Percentiles rank a stretch among this genome's conserved stretches.
Conservation (phyloP, 1,139 yeast genomes). For the Yamadazyma epiphylla region DNA sequence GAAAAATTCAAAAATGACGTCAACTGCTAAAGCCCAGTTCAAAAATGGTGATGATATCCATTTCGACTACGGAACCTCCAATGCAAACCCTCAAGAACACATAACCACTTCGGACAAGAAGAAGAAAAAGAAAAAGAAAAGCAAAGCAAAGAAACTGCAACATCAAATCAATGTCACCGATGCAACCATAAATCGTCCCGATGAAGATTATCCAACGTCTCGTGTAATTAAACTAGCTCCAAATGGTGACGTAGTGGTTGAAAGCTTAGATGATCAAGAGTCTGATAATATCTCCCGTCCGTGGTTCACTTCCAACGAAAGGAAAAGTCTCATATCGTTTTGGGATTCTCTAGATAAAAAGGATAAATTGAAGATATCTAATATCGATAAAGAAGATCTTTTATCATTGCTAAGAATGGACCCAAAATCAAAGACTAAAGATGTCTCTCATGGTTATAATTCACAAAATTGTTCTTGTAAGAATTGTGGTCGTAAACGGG, state of each 20-base stretch:
- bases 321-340: slow-evolving; percentile 53
- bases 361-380: slow-evolving; percentile 60
- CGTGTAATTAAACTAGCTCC: slow-evolving; percentile 69
- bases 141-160: slow-evolving; percentile 8
- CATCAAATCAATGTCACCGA: slow-evolving; percentile 10
- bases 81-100: slow-evolving; percentile 4
- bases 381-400: slow-evolving; percentile 54
- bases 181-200: slow-evolving; percentile 52
- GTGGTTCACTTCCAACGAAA: slow-evolving; percentile 59
- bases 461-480: slow-evolving; percentile 60
- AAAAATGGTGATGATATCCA: slow-evolving; percentile 55
- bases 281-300: slow-evolving; percentile 23
- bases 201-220: slow-evolving; percentile 66
- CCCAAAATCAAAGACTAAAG: slow-evolving; percentile 9
- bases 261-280: slow-evolving; percentile 33
- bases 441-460: slow-evolving; percentile 1
- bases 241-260: slow-evolving; percentile 71
- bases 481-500: slow-evolving; percentile 74
- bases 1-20: too few relatives aligned
- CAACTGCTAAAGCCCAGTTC: slow-evolving; percentile 11
- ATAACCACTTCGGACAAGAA: slow-evolving; percentile 20
- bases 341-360: slow-evolving; percentile 68
- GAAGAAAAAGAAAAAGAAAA: slow-evolving; percentile 31
- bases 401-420: slow-evolving; percentile 8
- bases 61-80: slow-evolving; percentile 56